Conservation (phyloP, 352 stramenopile genomes). For the Phytopythium litorale region DNA sequence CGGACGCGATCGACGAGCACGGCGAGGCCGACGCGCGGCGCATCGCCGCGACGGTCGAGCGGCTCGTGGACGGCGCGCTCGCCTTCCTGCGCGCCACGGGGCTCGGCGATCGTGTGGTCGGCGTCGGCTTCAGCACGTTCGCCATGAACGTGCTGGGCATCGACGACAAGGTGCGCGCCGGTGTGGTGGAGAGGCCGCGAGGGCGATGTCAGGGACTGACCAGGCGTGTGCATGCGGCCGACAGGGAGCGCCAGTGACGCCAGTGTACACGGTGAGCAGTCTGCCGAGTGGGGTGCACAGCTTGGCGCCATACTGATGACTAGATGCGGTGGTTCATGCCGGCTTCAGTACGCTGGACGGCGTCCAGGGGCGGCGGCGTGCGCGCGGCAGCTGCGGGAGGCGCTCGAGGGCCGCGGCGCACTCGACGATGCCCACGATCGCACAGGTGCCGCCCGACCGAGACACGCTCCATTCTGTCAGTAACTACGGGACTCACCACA, state of each 20-base stretch:
- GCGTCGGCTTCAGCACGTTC: conserved; percentile 91
- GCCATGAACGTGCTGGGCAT: conserved; percentile 93
- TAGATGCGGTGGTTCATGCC: background rate
- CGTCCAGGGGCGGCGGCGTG: conserved; percentile 41
- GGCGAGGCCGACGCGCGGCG: conserved; percentile 52
- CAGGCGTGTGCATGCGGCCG: background rate
- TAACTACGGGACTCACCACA: too few relatives aligned
- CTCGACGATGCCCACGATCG: conserved; percentile 63
- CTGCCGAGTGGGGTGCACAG: background rate
- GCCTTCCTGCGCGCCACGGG: conserved; percentile 42
- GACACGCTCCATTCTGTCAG: too few relatives aligned
- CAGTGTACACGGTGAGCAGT: conserved; percentile 65
- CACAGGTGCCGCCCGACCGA: conserved; percentile 29
- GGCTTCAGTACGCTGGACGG: conserved; percentile 55
- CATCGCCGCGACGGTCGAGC: conserved; percentile 49
- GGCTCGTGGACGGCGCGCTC: conserved; percentile 39
- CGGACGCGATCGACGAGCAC: conserved; percentile 39
- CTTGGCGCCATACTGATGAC: conserved; percentile 2
- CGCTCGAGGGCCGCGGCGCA: conserved; percentile 27
- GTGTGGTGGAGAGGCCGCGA: background rate
- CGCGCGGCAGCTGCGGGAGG: conserved; percentile 46
- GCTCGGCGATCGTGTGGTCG: conserved; percentile 44
- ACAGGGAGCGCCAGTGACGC: conserved; percentile 58
- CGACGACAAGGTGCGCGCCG: conserved; percentile 34
- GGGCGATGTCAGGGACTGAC: background rate